Evolutionary conservation across 2,329 filamentous ascomycete species (phyloP).

Genomic region (Ilyonectria sp.): DNA sequence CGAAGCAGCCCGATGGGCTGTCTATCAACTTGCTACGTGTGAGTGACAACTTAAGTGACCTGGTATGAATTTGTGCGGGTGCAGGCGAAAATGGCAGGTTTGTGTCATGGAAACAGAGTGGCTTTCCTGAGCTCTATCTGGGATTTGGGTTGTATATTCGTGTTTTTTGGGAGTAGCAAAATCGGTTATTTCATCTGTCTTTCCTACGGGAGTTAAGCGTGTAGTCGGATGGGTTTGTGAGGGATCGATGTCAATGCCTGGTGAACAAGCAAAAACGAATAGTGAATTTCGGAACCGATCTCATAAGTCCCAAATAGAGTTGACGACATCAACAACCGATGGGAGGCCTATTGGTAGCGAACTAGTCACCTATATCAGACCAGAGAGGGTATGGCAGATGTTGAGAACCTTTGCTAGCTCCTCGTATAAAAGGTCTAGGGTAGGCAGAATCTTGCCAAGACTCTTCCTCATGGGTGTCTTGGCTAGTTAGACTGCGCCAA

Average conservation of each 20-base stretch:
- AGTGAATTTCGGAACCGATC: not conserved
- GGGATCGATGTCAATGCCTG: not conserved
- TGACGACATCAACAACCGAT: not conserved
- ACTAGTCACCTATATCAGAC: not conserved
- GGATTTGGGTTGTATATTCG: conserved; percentile 39
- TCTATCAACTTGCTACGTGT: conserved; percentile 1
- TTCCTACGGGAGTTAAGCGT: not conserved
- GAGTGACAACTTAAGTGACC: conserved; percentile 14
- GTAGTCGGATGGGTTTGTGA: not conserved
- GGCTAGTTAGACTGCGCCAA: not conserved
- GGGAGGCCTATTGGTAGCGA: not conserved
- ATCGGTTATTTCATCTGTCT: conserved; percentile 16
- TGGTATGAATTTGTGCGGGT: conserved; percentile 23
- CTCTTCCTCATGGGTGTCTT: not conserved
- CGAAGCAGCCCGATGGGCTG: not conserved
- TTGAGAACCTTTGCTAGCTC: conserved; percentile 1
- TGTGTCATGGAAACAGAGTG: conserved; percentile 27
- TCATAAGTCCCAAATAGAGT: not conserved
- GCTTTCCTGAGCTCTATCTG: conserved; percentile 34
- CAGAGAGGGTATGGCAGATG: not conserved
- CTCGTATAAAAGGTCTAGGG: not conserved
- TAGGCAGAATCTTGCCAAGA: not conserved
- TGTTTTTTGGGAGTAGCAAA: conserved; percentile 32
- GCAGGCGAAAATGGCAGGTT: conserved; percentile 43
- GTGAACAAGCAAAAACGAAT: not conserved